Percentiles rank a stretch among this genome's conserved stretches.
These are phyloP conservation scores for Hypoxylon sp. DNA, from an alignment of 2,329 filamentous ascomycete species.

Conservation along the genomic window DNA sequence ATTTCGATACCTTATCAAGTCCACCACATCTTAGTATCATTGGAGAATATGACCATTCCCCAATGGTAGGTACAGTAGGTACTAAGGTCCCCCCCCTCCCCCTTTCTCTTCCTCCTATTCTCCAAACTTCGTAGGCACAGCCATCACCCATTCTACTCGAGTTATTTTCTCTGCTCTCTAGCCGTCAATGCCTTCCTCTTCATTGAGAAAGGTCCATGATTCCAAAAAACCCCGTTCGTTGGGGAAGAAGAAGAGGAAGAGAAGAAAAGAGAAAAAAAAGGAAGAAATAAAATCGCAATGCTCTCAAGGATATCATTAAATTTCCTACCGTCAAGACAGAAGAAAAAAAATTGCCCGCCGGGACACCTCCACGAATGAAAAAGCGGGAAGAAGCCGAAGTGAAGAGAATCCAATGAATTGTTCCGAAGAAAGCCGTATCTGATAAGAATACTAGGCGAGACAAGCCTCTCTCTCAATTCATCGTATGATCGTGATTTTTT, in stretches of 20 bases:
- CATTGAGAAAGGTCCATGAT: background rate
- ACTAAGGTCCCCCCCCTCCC: background rate
- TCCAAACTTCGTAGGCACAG: background rate
- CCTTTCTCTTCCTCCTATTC: background rate
- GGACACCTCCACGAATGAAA: constrained; percentile 39
- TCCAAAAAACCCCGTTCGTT: background rate
- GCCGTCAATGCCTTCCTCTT: too few relatives aligned
- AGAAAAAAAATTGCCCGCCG: constrained; percentile 35
- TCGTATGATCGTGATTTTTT: constrained; percentile 23
- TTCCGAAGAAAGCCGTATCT: constrained; percentile 15
- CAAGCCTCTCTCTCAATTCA: constrained; percentile 11
- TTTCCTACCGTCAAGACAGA: constrained; percentile 41
- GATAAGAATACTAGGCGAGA: background rate
- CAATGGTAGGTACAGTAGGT: background rate
- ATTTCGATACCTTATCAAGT: background rate
- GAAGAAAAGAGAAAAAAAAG: background rate
- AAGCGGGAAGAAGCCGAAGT: constrained; percentile 24
- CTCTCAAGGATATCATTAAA: constrained; percentile 47
- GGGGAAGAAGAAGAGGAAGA: background rate
- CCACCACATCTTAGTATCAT: background rate
- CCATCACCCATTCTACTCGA: too few relatives aligned
- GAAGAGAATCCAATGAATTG: constrained; percentile 37
- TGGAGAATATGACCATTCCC: constrained; percentile 1
- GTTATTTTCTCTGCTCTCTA: too few relatives aligned
- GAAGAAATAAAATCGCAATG: constrained; percentile 35